Base-by-base conservation (phyloP, 805 yeast genomes). In the Starmerella gropengiesseri region DNA sequence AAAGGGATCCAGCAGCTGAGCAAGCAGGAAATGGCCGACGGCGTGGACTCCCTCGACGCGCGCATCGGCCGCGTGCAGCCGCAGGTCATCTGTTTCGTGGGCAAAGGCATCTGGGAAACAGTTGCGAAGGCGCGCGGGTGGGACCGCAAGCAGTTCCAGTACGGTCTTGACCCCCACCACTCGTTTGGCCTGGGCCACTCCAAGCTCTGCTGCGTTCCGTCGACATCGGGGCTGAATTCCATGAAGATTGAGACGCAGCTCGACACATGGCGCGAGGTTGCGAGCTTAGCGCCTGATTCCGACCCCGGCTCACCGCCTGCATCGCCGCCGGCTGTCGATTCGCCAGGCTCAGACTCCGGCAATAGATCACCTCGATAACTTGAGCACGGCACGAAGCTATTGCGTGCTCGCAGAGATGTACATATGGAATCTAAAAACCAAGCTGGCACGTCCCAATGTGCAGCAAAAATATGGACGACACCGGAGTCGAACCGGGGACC, bases 101-200 rank as follows among this genome's bases (percentile, higher is more conserved):
- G 91, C 1, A 78, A 78, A 51, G 85, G 85, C 0, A 77, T 81
- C 6, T 81, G 85, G 84, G 83, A 78, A 42, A 57, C 69, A 3
- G 58, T 81, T 0, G 65, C 71, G 40, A 66, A 63, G 48, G 53
- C 51, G 40, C 45, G 60, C 31, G 54, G 58, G 5, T 64, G 66
- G 17, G 54, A 56, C 30, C 55, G 60, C 49, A 52, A 6, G 21
- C 46, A 55, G 19, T 78, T 80, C 46, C 32, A 51, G 26, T 81
- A 78, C 75, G 91, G 89, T 0, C 41, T 19, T 6, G 50, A 49
- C 31, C 54, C 32, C 71, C 63, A 52, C 46, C 56, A 31, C 47
- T 44, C 8, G 20, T 51, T 62, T 46, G 63, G 56, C 56, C 41
- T 18, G 11, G 38, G 31, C 13, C 7, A 49, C 21, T 49, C 59